Conservation (phyloP, 2,329 filamentous ascomycete species). For the Phoma herbarum region DNA sequence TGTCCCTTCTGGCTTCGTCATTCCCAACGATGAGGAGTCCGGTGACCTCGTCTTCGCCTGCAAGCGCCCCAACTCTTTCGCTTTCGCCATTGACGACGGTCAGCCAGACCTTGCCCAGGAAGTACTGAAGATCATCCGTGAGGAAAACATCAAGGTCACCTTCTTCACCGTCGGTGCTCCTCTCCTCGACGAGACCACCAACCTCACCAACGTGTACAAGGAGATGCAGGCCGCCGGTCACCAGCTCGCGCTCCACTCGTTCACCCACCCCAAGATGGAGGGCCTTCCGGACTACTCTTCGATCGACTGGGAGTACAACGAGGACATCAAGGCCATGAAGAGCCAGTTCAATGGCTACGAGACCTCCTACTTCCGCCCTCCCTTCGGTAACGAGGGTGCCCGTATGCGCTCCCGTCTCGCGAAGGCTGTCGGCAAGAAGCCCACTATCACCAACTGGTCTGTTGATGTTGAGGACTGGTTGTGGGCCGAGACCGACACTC, state of each 20-base stretch:
- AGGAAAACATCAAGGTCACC: constrained; percentile 70
- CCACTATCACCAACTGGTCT: constrained; percentile 72
- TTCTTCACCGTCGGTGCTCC: constrained; percentile 76
- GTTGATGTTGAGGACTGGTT: constrained; percentile 77
- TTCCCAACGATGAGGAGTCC: constrained; percentile 68
- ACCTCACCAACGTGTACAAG: constrained; percentile 69
- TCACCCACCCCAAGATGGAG: constrained; percentile 74
- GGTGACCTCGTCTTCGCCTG: constrained; percentile 70
- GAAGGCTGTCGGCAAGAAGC: constrained; percentile 54
- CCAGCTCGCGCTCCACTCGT: constrained; percentile 74
- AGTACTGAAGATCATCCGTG: constrained; percentile 68
- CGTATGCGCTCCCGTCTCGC: constrained; percentile 71
- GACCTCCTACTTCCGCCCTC: constrained; percentile 70
- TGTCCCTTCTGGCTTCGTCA: constrained; percentile 60
- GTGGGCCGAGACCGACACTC: constrained; percentile 69
- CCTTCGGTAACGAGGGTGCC: constrained; percentile 73
- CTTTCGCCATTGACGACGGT: constrained; percentile 77
- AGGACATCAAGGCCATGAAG: constrained; percentile 63
- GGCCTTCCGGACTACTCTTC: constrained; percentile 61
- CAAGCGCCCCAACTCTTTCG: constrained; percentile 73
- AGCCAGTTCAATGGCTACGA: constrained; percentile 44
- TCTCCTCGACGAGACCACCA: constrained; percentile 66
- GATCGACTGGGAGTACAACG: constrained; percentile 70
- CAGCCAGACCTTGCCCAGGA: constrained; percentile 66
- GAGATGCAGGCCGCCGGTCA: constrained; percentile 70